Conservation (phyloP, 1,284 basidiomycete genomes). For the Xerocomus alliaceus region DNA sequence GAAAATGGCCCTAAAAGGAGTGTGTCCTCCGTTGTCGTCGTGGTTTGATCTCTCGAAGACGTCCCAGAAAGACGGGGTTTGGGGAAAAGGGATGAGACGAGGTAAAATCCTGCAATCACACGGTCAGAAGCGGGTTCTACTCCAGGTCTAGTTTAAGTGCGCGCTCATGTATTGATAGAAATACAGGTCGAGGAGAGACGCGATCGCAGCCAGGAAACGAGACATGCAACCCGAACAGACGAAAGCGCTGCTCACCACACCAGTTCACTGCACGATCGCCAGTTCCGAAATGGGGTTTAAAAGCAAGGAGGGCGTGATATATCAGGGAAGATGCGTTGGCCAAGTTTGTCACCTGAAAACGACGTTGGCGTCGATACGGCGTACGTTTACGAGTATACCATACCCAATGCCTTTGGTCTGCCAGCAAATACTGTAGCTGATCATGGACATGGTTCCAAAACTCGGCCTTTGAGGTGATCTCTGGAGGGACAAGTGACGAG, state of each 20-base stretch:
- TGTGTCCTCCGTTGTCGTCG: slow-evolving; percentile 19
- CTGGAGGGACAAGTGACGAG: slow-evolving; percentile 70
- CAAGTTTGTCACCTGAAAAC: slow-evolving; percentile 77
- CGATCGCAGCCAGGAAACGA: neutral
- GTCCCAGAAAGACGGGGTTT: slow-evolving; percentile 42
- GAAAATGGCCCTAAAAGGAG: slow-evolving; percentile 85
- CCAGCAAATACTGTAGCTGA: slow-evolving; percentile 69
- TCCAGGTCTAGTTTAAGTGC: neutral
- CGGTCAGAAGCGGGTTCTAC: slow-evolving; percentile 13
- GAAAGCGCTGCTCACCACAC: slow-evolving; percentile 68
- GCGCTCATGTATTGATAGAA: neutral
- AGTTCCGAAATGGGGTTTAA: slow-evolving; percentile 68
- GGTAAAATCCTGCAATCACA: slow-evolving; percentile 75
- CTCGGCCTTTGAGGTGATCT: slow-evolving; percentile 69
- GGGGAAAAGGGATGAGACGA: slow-evolving; percentile 71
- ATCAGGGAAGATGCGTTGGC: slow-evolving; percentile 83
- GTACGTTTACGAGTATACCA: slow-evolving; percentile 11
- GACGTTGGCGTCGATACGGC: neutral
- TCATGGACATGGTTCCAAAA: slow-evolving; percentile 80
- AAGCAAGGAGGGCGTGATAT: slow-evolving; percentile 76
- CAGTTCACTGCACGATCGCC: slow-evolving; percentile 79
- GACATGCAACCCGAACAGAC: neutral
- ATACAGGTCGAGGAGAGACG: neutral
- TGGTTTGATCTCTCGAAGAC: slow-evolving; percentile 18
- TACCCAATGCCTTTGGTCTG: slow-evolving; percentile 80